Conservation (phyloP, 2,329 filamentous ascomycete genomes). For the Verticillium longisporum region DNA sequence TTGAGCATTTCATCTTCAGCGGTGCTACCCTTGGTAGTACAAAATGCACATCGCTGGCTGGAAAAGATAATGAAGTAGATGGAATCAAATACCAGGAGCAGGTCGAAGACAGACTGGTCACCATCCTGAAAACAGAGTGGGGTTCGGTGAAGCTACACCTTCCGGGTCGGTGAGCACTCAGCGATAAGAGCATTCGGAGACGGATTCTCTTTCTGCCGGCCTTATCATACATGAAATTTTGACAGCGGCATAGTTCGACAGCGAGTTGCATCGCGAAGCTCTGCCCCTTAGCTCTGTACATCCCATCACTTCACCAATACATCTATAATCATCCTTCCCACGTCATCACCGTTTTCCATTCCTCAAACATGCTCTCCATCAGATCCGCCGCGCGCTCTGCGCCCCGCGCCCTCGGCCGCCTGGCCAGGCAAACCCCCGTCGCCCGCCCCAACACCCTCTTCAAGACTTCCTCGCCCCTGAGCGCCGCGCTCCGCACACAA, state of each 20-base stretch:
- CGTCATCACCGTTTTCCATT: slow-evolving; percentile 7
- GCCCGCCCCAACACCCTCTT: slow-evolving; percentile 41
- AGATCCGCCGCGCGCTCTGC: slow-evolving; percentile 59
- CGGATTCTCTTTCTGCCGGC: neutral
- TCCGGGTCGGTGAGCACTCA: neutral
- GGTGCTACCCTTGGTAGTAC: too few relatives aligned
- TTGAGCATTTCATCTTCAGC: too few relatives aligned
- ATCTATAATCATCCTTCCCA: slow-evolving; percentile 10
- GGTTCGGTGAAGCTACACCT: neutral
- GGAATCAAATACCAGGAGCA: too few relatives aligned
- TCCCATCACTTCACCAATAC: neutral
- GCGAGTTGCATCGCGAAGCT: neutral
- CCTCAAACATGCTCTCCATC: slow-evolving; percentile 60
- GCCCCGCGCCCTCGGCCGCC: slow-evolving; percentile 55
- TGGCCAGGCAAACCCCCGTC: slow-evolving; percentile 42
- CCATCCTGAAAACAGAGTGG: neutral
- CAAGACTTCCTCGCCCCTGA: slow-evolving; percentile 32
- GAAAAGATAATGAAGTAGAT: too few relatives aligned
- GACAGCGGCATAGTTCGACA: neutral
- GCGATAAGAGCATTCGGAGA: neutral
- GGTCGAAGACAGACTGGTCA: too few relatives aligned
- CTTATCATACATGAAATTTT: neutral
- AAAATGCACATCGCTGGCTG: too few relatives aligned
- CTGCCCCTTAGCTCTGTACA: neutral
- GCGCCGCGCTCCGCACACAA: slow-evolving; percentile 27